Conservation (phyloP, 2,329 filamentous ascomycete genomes). For the Sordariomycetes sp. region DNA sequence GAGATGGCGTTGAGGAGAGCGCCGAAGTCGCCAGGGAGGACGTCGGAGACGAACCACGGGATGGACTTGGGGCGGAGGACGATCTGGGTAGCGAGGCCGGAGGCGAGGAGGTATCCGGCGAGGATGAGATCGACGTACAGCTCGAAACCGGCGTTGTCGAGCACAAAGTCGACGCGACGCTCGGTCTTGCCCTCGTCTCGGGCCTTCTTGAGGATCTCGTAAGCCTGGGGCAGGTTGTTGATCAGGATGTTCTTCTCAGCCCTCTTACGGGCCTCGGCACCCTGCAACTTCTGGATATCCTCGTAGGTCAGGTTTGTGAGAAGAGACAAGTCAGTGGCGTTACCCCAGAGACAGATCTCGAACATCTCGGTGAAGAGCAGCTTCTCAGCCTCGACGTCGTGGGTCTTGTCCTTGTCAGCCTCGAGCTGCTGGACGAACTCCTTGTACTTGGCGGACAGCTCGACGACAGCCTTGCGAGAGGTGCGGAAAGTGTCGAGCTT, state of each 20-base stretch:
- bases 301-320: slow-evolving; percentile 86
- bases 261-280: slow-evolving; percentile 73
- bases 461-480: slow-evolving; percentile 75
- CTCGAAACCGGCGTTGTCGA: slow-evolving; percentile 97
- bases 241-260: slow-evolving; percentile 87
- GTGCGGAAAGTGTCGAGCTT: slow-evolving; percentile 91
- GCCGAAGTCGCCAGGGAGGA: slow-evolving; percentile 75
- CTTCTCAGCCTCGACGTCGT: slow-evolving; percentile 60
- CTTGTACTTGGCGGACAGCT: slow-evolving; percentile 71
- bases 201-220: slow-evolving; percentile 56
- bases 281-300: slow-evolving; percentile 94
- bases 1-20: slow-evolving; percentile 76
- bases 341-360: slow-evolving; percentile 95
- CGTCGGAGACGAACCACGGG: slow-evolving; percentile 97
- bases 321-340: slow-evolving; percentile 88
- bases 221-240: slow-evolving; percentile 73
- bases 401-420: slow-evolving; percentile 37
- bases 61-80: slow-evolving; percentile 91
- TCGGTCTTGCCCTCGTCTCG: slow-evolving; percentile 55
- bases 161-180: slow-evolving; percentile 81
- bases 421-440: slow-evolving; percentile 62
- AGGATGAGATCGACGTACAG: slow-evolving; percentile 91
- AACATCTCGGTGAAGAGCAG: slow-evolving; percentile 86
- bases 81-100: slow-evolving; percentile 76
- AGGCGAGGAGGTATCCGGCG: slow-evolving; percentile 78